Conservation (phyloP, 164 flowering plant species). For the Taxillus chinensis region DNA sequence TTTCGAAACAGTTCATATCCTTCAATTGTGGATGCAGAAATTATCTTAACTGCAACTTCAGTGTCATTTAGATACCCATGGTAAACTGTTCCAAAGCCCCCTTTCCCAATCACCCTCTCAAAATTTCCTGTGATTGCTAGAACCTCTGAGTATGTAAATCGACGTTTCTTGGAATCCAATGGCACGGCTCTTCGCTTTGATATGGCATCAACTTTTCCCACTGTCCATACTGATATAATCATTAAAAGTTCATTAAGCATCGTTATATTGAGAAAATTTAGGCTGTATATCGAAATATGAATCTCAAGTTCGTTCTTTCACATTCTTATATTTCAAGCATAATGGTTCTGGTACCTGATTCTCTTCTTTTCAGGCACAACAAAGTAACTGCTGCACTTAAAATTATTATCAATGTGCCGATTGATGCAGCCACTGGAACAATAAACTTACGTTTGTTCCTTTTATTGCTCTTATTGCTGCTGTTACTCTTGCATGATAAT, state of each 20-base stretch:
- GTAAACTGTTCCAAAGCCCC: constrained; percentile 45
- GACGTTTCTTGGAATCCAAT: constrained; percentile 12
- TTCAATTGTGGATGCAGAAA: constrained; percentile 21
- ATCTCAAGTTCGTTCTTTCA: not conserved
- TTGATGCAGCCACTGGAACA: constrained; percentile 12
- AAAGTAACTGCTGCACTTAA: constrained; percentile 3
- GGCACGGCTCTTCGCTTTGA: constrained; percentile 5
- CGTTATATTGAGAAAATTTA: not conserved
- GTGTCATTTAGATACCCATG: constrained; percentile 23
- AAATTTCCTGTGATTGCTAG: constrained; percentile 31
- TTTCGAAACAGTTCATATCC: constrained; percentile 20
- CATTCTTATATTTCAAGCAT: not conserved
- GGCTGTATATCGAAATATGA: not conserved
- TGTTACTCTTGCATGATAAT: constrained; percentile 8
- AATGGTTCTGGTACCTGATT: constrained; percentile 9
- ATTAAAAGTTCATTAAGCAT: not conserved
- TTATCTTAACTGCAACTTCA: constrained; percentile 25
- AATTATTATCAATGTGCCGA: not conserved
- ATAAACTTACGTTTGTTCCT: constrained; percentile 10
- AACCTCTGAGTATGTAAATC: constrained; percentile 26
- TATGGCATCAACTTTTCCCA: not conserved
- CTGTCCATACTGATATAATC: not conserved
- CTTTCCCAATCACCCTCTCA: constrained; percentile 27
- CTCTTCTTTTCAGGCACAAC: constrained; percentile 7
- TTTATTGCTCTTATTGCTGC: not conserved